Conservation (phyloP, 305 asterid species). For the Fraxinus greggii region DNA sequence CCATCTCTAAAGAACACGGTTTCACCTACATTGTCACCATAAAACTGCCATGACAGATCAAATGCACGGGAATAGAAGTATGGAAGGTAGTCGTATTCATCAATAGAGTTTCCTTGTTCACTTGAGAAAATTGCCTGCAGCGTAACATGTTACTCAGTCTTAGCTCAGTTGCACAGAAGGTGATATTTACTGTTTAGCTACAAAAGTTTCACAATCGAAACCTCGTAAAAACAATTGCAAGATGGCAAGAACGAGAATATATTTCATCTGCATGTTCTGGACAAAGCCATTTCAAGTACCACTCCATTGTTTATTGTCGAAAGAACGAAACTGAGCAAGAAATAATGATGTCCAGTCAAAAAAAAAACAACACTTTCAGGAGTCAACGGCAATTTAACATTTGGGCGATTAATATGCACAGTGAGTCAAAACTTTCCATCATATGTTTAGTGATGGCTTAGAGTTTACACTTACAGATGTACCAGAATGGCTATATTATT, state of each 20-base stretch:
- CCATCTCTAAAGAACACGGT: slow-evolving; percentile 72
- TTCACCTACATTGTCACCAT: slow-evolving; percentile 85
- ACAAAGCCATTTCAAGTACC: neutral
- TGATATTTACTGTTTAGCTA: neutral
- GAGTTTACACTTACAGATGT: neutral
- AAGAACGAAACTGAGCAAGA: no score
- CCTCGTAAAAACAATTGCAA: neutral
- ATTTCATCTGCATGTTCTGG: neutral
- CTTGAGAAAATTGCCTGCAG: slow-evolving; percentile 77
- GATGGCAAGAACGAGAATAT: neutral
- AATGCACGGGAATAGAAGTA: slow-evolving; percentile 88
- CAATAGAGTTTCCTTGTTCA: slow-evolving; percentile 58
- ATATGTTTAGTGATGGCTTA: neutral
- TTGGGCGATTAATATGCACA: neutral
- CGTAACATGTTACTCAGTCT: neutral
- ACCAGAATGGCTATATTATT: neutral
- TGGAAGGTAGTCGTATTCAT: slow-evolving; percentile 86
- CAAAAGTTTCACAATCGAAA: neutral
- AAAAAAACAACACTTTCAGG: neutral
- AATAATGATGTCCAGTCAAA: neutral
- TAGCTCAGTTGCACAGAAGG: neutral
- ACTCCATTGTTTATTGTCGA: neutral
- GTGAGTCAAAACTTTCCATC: neutral
- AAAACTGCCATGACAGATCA: slow-evolving; percentile 92
- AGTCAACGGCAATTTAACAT: neutral